Conservation (phyloP, 2,329 filamentous ascomycete species). For the Fusarium ramigenum region DNA sequence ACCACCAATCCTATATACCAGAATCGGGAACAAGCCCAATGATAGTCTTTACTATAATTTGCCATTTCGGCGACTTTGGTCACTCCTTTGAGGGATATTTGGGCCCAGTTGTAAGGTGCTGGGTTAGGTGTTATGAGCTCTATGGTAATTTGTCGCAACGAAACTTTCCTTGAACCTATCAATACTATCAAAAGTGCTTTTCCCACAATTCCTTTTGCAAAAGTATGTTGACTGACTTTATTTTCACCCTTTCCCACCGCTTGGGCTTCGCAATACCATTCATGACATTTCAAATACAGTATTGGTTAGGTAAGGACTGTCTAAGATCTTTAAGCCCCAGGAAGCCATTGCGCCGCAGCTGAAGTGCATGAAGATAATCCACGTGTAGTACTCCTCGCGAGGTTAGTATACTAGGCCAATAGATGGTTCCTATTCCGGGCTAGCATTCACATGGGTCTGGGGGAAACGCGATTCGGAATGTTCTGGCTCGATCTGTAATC, state of each 20-base stretch:
- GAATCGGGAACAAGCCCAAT: not conserved
- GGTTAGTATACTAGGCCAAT: rapidly evolving
- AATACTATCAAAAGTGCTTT: not conserved
- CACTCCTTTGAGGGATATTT: not conserved
- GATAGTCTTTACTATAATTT: not conserved
- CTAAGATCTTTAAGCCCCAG: rapidly evolving
- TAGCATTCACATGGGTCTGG: rapidly evolving
- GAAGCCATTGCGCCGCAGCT: rapidly evolving
- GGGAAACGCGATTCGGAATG: not conserved
- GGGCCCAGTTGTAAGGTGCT: too few relatives aligned
- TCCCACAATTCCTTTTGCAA: not conserved
- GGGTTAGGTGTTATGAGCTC: not conserved
- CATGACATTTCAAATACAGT: not conserved
- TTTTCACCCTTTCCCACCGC: rapidly evolving
- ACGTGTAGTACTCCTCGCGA: not conserved
- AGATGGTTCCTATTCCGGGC: rapidly evolving
- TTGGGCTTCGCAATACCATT: rapidly evolving
- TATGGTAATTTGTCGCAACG: not conserved
- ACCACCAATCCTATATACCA: slow-evolving; percentile 24
- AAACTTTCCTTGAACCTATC: too few relatives aligned
- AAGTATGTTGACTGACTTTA: rapidly evolving
- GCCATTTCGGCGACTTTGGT: rapidly evolving
- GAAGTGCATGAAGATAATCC: rapidly evolving
- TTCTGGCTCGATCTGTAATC: not conserved
- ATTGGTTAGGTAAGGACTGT: not conserved